Evolutionary conservation across 2,329 filamentous ascomycete genomes (phyloP).

Genomic region (Fusarium stilboides): DNA sequence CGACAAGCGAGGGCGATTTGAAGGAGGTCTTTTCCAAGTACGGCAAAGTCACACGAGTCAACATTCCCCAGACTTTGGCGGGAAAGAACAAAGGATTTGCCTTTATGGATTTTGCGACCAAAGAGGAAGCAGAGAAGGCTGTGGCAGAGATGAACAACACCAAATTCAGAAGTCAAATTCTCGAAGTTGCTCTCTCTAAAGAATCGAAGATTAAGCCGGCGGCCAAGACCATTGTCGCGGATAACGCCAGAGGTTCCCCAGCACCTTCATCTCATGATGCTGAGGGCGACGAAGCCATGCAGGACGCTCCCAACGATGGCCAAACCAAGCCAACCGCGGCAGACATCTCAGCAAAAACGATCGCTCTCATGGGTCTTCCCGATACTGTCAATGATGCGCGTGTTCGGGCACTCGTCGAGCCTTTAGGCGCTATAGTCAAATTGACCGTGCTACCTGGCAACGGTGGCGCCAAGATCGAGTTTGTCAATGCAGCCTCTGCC

Average conservation of each 20-base stretch:
- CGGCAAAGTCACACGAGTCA: conserved; percentile 80
- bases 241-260: conserved; percentile 54
- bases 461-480: conserved; percentile 89
- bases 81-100: conserved; percentile 83
- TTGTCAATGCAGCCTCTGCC: conserved; percentile 76
- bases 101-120: conserved; percentile 83
- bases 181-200: conserved; percentile 75
- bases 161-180: conserved; percentile 76
- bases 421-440: conserved; percentile 79
- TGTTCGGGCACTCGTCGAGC: conserved; percentile 79
- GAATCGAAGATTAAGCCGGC: conserved; percentile 70
- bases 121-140: conserved; percentile 77
- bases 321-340: conserved; percentile 58
- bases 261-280: conserved; percentile 55
- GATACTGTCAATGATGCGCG: conserved; percentile 94
- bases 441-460: conserved; percentile 86
- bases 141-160: conserved; percentile 79
- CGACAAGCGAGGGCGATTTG: conserved; percentile 77
- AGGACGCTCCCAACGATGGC: conserved; percentile 46
- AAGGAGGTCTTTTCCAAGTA: conserved; percentile 80
- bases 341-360: conserved; percentile 76
- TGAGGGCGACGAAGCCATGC: conserved; percentile 59
- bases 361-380: conserved; percentile 87
- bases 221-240: conserved; percentile 60
- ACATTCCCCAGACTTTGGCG: conserved; percentile 77